phyloP scores from a whole-genome alignment of 352 stramenopile genomes.

The Phytophthora crassamura region DNA sequence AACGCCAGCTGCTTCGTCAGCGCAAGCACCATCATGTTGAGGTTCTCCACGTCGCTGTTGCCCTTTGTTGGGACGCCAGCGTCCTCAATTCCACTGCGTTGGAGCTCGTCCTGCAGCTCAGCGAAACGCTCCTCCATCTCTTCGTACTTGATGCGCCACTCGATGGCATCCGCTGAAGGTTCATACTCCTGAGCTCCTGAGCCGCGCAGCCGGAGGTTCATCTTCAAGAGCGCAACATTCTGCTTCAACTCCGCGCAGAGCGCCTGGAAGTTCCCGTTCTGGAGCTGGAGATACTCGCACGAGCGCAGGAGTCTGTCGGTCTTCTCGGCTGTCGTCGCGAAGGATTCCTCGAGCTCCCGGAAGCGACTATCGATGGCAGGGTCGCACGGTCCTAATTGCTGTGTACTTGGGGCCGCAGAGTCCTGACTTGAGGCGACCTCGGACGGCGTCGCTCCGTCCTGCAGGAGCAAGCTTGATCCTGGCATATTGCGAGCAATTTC shows the following conservation, averaged over 20 bases:
- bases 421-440: constrained; percentile 26
- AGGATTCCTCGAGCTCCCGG: constrained; percentile 68
- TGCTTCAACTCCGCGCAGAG: constrained; percentile 68
- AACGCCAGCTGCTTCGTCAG: constrained; percentile 72
- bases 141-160: constrained; percentile 88
- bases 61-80: constrained; percentile 10
- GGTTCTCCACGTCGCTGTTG: constrained; percentile 53
- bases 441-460: constrained; percentile 12
- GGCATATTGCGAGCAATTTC: constrained; percentile 34
- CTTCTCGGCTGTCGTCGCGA: constrained; percentile 67
- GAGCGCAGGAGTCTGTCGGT: constrained; percentile 59
- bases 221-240: constrained; percentile 60
- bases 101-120: constrained; percentile 58
- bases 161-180: constrained; percentile 75
- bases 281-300: constrained; percentile 61
- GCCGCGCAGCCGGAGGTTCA: constrained; percentile 56
- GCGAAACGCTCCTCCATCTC: constrained; percentile 70
- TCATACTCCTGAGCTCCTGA: constrained; percentile 54
- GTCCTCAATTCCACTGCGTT: constrained; percentile 26
- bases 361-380: constrained; percentile 51
- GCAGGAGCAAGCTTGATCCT: constrained; percentile 23
- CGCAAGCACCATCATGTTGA: constrained; percentile 74
- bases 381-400: constrained; percentile 33
- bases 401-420: background rate
- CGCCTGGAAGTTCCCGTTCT: constrained; percentile 58